phyloP scores from a whole-genome alignment of 2,329 filamentous ascomycete genomes.

The Paraphaeosphaeria minitans region DNA sequence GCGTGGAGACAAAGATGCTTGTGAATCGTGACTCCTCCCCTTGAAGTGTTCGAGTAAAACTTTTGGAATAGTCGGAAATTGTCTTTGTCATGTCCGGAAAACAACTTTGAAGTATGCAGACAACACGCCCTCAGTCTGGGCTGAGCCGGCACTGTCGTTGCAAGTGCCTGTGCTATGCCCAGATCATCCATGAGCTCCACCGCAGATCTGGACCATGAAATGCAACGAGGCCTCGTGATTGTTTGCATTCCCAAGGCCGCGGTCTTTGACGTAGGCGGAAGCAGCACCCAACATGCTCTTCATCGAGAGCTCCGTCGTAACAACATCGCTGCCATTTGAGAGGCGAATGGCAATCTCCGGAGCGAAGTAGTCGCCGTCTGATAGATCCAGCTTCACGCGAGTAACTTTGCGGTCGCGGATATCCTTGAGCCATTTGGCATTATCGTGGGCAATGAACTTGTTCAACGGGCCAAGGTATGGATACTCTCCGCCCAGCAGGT shows the following conservation, averaged over 20 bases:
- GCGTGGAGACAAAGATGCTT: no score
- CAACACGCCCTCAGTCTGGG: no score
- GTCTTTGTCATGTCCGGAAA: no score
- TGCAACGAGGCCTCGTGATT: background rate
- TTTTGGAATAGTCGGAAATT: no score
- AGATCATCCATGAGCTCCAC: background rate
- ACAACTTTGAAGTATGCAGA: no score
- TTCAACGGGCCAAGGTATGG: slow-evolving; percentile 11
- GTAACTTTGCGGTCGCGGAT: background rate
- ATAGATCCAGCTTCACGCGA: slow-evolving; percentile 2
- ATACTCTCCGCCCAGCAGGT: background rate
- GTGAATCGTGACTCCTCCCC: no score
- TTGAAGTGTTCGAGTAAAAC: no score
- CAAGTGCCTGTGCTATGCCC: background rate
- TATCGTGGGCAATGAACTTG: slow-evolving; percentile 11
- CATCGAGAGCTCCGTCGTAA: background rate
- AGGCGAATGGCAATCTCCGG: slow-evolving; percentile 11
- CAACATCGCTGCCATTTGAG: background rate
- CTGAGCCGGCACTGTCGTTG: background rate
- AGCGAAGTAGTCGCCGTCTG: background rate
- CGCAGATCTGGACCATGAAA: background rate
- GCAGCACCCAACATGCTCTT: background rate
- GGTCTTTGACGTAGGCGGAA: background rate
- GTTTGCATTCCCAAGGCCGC: background rate
- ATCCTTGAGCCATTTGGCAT: slow-evolving; percentile 12